A percentile compares a stretch with the other conserved stretches of the same genome.
phyloP scores from a whole-genome alignment of 805 yeast species.

The Zygosaccharomyces pseudorouxii region DNA sequence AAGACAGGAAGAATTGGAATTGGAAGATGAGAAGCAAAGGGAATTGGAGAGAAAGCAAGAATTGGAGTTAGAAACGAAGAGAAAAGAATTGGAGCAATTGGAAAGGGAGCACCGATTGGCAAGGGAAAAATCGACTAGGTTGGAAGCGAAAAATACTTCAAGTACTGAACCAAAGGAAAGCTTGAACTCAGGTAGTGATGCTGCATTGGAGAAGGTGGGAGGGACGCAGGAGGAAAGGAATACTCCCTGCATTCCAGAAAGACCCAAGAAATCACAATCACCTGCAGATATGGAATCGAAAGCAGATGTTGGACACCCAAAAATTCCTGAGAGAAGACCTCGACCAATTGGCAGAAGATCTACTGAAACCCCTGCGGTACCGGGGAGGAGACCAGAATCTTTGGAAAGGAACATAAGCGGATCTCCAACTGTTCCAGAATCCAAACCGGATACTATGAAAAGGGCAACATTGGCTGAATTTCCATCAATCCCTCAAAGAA shows the following conservation, averaged over 20 bases:
- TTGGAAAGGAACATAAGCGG: not conserved
- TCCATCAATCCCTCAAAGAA: too few species aligned
- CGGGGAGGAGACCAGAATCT: not conserved
- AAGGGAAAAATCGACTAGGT: not conserved
- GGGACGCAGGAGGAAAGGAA: not conserved
- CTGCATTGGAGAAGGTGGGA: not conserved
- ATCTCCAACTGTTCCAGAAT: too few species aligned
- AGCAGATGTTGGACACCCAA: not conserved
- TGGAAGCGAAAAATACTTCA: not conserved
- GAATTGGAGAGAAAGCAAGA: not conserved
- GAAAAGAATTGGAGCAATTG: slow-evolving; percentile 1
- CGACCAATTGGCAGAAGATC: not conserved
- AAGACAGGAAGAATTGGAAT: not conserved
- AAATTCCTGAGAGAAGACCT: not conserved
- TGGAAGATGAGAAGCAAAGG: not conserved
- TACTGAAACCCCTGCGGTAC: slow-evolving; percentile 7
- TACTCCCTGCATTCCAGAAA: not conserved
- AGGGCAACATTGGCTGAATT: too few species aligned
- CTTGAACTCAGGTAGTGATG: not conserved
- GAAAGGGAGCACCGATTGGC: not conserved
- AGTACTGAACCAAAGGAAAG: not conserved
- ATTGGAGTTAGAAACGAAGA: not conserved
- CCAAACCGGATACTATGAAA: too few species aligned
- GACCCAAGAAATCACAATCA: not conserved
- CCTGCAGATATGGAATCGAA: not conserved